Evolutionary conservation across 441 rosid genomes (phyloP), one percentile per base, ranked within the genome.

Genomic region (Macaranga tanarius): DNA sequence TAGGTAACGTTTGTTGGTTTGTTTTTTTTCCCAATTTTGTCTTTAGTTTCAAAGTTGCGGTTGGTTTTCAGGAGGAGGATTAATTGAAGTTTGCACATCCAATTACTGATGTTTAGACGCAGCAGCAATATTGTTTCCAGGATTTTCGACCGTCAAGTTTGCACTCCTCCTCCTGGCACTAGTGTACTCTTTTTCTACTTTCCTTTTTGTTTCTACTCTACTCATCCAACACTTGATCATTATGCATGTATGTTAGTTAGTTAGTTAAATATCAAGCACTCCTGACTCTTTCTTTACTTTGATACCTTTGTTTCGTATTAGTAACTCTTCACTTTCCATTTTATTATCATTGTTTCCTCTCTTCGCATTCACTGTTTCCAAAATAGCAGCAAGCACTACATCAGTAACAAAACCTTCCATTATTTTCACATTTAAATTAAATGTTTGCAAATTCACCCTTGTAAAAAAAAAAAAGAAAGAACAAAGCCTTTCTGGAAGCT

Each of bases 131-230:
- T 95, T 68, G 82, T 84, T 74, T 85, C 93, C 81, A 85, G 97
- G 88, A 84, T 93, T 77, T 95, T 95, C 76, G 97, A 92, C 73
- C 94, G 99, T 65, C 97, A 95, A 84, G 85, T 90, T 78, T 84
- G 85, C 45, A 76, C 82, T 74, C 87, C 96, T 72, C 80, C 88
- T 81, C 95, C 93, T 5, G 94, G 97, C 66, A 92, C 97, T 52
- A 87, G 86, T 73, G 93, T 85, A 89, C 47, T 70, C 45, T 72
- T 34, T 34, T 34, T 34, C 38, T 34, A 34, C 38, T n/a, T n/a
- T n/a, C n/a, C n/a, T n/a, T n/a, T n/a, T n/a, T n/a, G n/a, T n/a
- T n/a, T n/a, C n/a, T n/a, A n/a, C n/a, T n/a, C n/a, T 34, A 34
- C 38, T 25, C 65, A 75, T 72, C 22, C 20, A 31, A 15, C 58